A percentile compares a stretch with the other conserved stretches of the same genome.
Conservation (phyloP, 2,329 filamentous ascomycete genomes). For the Fusarium bulbicola region DNA sequence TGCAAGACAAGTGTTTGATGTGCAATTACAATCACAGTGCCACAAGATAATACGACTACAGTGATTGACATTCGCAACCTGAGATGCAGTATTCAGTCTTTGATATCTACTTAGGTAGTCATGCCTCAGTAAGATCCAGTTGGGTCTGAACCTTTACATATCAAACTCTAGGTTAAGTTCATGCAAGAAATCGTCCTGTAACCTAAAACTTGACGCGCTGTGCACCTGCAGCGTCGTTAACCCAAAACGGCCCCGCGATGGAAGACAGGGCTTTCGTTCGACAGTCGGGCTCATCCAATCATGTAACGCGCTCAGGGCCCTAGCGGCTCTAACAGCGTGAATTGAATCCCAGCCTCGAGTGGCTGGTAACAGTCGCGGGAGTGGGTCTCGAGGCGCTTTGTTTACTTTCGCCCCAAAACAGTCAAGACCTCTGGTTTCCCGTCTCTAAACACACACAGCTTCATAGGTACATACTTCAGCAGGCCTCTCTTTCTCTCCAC, state of each 20-base stretch:
- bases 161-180: slow-evolving; percentile 7
- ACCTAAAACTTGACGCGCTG: slow-evolving; percentile 1
- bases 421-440: slow-evolving; percentile 32
- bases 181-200: slow-evolving; percentile 1
- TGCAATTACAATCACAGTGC: neutral
- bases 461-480: slow-evolving; percentile 3
- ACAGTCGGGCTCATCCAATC: slow-evolving; percentile 2
- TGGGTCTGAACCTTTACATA: neutral
- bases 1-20: neutral
- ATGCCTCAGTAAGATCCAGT: neutral
- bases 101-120: neutral
- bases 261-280: slow-evolving; percentile 4
- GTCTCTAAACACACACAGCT: slow-evolving; percentile 33
- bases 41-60: neutral
- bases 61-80: neutral
- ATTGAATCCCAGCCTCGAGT: slow-evolving; percentile 4
- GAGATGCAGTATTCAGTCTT: neutral
- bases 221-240: slow-evolving; percentile 12
- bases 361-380: slow-evolving; percentile 6
- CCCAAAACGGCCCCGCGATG: slow-evolving; percentile 15
- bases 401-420: slow-evolving; percentile 50
- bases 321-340: slow-evolving; percentile 6
- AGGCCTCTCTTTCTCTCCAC: slow-evolving; percentile 27
- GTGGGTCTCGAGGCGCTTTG: slow-evolving; percentile 40
- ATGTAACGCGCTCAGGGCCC: neutral